Conservation (phyloP, 148 eudicot genomes). For the Amaranthus cruentus region DNA sequence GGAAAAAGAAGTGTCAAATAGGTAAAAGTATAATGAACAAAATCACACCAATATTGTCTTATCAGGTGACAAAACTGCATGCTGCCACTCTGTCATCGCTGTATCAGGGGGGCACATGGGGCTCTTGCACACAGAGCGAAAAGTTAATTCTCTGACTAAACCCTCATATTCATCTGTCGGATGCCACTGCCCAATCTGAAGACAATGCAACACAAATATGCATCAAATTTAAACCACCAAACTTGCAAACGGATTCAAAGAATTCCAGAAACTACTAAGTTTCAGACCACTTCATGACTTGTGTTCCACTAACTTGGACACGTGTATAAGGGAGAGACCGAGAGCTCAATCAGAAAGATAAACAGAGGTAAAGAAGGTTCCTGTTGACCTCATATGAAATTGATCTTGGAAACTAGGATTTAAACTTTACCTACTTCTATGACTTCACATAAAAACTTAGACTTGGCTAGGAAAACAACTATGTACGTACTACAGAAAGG, state of each 20-base stretch:
- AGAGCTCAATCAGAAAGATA: neutral
- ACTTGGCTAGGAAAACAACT: neutral
- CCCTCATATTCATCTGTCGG: slow-evolving; percentile 82
- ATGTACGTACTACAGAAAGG: neutral
- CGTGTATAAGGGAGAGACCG: neutral
- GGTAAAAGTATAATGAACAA: neutral
- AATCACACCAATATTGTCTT: slow-evolving; percentile 54
- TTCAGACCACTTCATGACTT: neutral
- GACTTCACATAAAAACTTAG: neutral
- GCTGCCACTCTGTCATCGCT: slow-evolving; percentile 88
- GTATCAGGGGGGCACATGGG: slow-evolving; percentile 94
- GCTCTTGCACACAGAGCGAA: slow-evolving; percentile 64
- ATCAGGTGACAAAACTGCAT: slow-evolving; percentile 62
- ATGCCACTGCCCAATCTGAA: slow-evolving; percentile 86
- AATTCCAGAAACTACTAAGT: slow-evolving; percentile 1
- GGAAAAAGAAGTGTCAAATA: neutral
- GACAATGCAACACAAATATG: neutral
- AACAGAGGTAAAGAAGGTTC: neutral
- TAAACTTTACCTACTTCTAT: neutral
- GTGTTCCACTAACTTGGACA: neutral
- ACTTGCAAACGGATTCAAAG: slow-evolving; percentile 1
- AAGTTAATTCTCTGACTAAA: slow-evolving; percentile 82
- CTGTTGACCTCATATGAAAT: neutral
- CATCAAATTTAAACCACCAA: slow-evolving; percentile 6
- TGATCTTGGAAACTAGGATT: neutral